Base-by-base conservation (phyloP, 108 stramenopile species). In the Conticribra guillardii region DNA sequence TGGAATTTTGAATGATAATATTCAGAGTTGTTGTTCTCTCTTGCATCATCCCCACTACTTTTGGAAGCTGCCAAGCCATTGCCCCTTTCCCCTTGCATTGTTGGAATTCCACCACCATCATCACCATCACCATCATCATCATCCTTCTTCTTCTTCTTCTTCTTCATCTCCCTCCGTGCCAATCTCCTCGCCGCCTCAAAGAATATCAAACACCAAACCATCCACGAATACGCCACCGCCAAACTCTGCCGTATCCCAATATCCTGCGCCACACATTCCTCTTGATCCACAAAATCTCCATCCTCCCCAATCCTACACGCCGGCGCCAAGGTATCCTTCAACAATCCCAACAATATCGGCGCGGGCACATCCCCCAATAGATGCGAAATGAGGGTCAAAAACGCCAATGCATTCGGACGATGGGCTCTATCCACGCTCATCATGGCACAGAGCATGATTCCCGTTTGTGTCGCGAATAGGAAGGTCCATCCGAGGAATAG, bases 401-500 rank as follows among this genome's bases (percentile, higher is more conserved):
- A 81, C 18, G 80, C 80, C 46, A 76, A 53, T 0, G 80, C 80
- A 71, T 81, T 81, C 19, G 80, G 80, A n/a, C 80, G 50, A 61
- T 81, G 80, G 15, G 53, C 69, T 18, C 62, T 61, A 21, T 70
- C 74, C 17, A 81, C 80, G 4, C 69, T 33, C n/a, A 76, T 18
- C 80, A 81, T 71, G 23, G 80, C 75, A 46, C 62, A 63, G 3
- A 81, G 28, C 34, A 41, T 81, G 27, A 81, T 57, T 3, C 74
- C 74, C 4, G 75, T 81, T 49, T 81, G 80, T 21, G 80, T 76
- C 14, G 70, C 61, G 60, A 81, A 81, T n/a, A 81, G 69, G 0
- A 81, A 34, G 4, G 71, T 81, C 80, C 80, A 81, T 21, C 80
- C 80, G 50, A 81, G 34, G 30, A 76, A 71, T 3, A 81, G 66